Evolutionary conservation across 176 grass and related monocot species (phyloP), one percentile per base, ranked within the genome.

Genomic region (Oryza coarctata): DNA sequence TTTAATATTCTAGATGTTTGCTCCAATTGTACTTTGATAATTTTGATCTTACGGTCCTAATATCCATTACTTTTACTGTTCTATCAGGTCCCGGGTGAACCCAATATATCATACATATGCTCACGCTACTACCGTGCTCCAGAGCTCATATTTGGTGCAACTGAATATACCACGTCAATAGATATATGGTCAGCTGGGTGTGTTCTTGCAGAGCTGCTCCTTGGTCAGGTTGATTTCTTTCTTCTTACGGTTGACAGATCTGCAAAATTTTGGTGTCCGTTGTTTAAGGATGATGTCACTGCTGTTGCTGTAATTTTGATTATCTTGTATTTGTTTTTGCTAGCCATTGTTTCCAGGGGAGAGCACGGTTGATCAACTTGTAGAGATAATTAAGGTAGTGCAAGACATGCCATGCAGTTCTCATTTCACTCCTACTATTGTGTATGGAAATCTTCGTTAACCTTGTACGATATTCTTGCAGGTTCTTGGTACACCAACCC

Each of bases 71-170:
- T 11, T 70, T 70, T 73, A 47, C 78, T 82, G 5, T 68, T 86
- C 41, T 49, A 70, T 60, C 76, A 94, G 91, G 82, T 94, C 25
- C 68, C 70, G 43, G 85, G 85, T 63, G 88, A 94, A 68, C 91
- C 88, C 20, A 94, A 94, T 57, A 88, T 94, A 86, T 90, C 91
- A 36, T 94, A 94, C 69, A 94, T 94, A 74, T 94, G 91, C 47
- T 94, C 91, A 2, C 76, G 91, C 28, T 94, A 88, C 64, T 94
- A 94, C 73, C 86, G 82, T 68, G 91, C 91, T 29, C 91, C 91
- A 1, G 91, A 93, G 73, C 86, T 93, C 55, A 93, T 90, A 76
- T 93, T 90, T 82, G 91, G 85, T 74, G 91, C 91, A 10, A 87
- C 85, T 64, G 91, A 93, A 77, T 94, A 94, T 78, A 88, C 91